Evolutionary conservation across 495 filamentous ascomycete species (phyloP), one percentile per base, ranked within the genome.

Genomic region (Penicillium coprophilum): DNA sequence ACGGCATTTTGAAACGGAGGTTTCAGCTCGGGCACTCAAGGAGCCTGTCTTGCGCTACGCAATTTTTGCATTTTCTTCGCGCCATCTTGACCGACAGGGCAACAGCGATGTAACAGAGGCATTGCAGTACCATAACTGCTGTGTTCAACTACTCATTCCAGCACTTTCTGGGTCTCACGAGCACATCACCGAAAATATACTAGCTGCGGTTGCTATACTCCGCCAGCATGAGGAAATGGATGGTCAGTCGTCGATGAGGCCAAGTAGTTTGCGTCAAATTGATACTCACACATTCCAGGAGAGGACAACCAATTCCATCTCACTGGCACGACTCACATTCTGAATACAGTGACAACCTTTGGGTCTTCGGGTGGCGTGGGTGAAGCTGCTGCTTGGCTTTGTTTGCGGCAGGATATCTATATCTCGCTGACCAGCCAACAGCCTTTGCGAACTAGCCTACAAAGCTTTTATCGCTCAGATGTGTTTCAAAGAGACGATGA

Each of bases 171-270:
- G 59, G 15, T 34, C 60, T 19, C 51, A 57, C 15, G 41, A 60
- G 11, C 45, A 57, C 27, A 65, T 70, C 3, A 66, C 58, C 1
- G 68, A 70, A 45, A 61, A 64, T 9, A 52, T 66, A 41, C 63
- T 70, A n/a, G 63, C 68, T 8, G 48, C 68, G 10, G 63, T 71
- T 7, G 68, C 68, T 17, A 69, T 71, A 21, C 59, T 71, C 19
- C 63, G 65, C 13, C 65, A 71, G 45, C 61, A 64, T 53, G 65
- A 71, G 49, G 65, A 71, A 53, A 71, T 71, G 68, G 68, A 68
- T 43, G 61, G 65, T 66, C 60, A 6, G 60, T 30, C 20, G 7
- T 21, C 24, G 24, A 27, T 20, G 28, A 0, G 13, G 15, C 17
- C 23, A 15, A 34, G 28, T 41, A 12, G 53, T n/a, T n/a, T n/a